phyloP scores from a whole-genome alignment of 148 eudicot species.

The Hydrangea macrophylla region DNA sequence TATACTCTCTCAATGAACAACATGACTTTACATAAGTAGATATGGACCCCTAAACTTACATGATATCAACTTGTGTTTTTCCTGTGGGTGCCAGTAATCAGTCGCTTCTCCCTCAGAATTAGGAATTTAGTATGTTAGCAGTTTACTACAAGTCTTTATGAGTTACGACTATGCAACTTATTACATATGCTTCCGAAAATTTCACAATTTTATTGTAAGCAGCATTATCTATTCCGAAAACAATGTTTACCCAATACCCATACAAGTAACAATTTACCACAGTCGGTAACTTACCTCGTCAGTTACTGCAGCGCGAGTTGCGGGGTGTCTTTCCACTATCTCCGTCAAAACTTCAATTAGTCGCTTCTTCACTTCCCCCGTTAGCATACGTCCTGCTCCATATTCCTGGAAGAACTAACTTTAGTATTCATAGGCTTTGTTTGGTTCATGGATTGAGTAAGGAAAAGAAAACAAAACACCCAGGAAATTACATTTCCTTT shows the following conservation, averaged over 20 bases:
- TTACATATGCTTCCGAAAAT: neutral
- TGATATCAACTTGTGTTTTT: no score
- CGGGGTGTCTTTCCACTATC: conserved; percentile 79
- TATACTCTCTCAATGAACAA: no score
- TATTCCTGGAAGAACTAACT: conserved; percentile 52
- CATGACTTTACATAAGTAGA: no score
- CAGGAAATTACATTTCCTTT: no score
- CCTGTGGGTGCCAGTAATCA: no score
- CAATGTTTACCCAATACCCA: neutral
- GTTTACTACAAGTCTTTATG: neutral
- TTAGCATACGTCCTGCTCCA: conserved; percentile 85
- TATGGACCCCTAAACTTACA: no score
- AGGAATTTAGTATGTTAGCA: no score
- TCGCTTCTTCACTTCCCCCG: conserved; percentile 85
- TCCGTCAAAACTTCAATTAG: conserved; percentile 81
- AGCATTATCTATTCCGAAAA: neutral
- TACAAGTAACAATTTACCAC: neutral
- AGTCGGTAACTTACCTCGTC: conserved; percentile 59
- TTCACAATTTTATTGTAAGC: neutral
- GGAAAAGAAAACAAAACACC: neutral
- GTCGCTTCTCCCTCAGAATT: no score
- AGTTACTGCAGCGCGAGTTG: conserved; percentile 85
- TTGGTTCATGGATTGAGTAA: no score
- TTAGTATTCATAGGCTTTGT: no score
- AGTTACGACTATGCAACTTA: neutral